Evolutionary conservation across 1,284 basidiomycete species (phyloP).

Genomic region (Termitomyces sp.): DNA sequence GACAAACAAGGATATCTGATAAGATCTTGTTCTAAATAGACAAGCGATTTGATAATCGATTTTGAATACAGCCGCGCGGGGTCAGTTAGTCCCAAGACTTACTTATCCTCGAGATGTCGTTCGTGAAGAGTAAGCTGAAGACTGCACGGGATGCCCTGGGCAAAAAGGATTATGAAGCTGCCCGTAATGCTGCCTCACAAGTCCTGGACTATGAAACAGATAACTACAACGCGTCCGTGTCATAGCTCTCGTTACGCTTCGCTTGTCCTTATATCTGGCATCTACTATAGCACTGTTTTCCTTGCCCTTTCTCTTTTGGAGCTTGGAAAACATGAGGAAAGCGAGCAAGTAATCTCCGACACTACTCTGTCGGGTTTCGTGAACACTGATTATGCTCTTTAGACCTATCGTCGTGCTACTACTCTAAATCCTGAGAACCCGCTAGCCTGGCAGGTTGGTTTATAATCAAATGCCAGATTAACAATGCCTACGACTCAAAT

Average conservation of each 20-base stretch:
- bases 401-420: slow-evolving; percentile 78
- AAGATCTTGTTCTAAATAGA: slow-evolving; percentile 5
- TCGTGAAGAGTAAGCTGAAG: slow-evolving; percentile 74
- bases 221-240: slow-evolving; percentile 76
- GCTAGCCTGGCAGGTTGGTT: slow-evolving; percentile 71
- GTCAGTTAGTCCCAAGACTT: not conserved
- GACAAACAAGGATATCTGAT: not conserved
- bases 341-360: slow-evolving; percentile 71
- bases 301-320: slow-evolving; percentile 75
- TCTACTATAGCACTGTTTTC: slow-evolving; percentile 65
- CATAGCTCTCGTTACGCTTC: not conserved
- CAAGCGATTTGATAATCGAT: slow-evolving; percentile 4
- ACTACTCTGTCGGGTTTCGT: not conserved
- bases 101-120: slow-evolving; percentile 27
- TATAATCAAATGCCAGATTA: not conserved
- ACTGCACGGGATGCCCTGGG: slow-evolving; percentile 72
- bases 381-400: slow-evolving; percentile 9
- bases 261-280: slow-evolving; percentile 1
- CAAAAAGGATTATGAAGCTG: slow-evolving; percentile 71
- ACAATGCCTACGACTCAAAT: not conserved
- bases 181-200: slow-evolving; percentile 59
- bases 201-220: slow-evolving; percentile 70
- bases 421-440: slow-evolving; percentile 57
- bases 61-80: not conserved
- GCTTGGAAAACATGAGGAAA: slow-evolving; percentile 61